These are phyloP conservation scores for Agaricus subrufescens DNA, from an alignment of 768 basidiomycete species.

Conservation along the genomic window DNA sequence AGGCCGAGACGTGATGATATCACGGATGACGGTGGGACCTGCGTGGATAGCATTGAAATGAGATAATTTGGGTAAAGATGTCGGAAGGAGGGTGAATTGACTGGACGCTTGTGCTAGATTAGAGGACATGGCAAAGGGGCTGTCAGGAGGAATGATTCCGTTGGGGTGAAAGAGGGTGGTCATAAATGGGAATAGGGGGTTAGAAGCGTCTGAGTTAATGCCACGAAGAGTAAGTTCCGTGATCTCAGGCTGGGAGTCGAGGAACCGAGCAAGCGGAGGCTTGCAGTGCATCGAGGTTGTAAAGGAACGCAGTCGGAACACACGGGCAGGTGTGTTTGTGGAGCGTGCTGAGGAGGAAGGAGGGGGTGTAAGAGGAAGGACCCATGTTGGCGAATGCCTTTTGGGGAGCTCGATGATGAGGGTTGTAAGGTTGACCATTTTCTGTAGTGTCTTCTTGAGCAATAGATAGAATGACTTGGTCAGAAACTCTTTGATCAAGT, in stretches of 20 bases:
- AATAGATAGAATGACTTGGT: constrained; percentile 47
- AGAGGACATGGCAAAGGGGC: constrained; percentile 13
- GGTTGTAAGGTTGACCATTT: constrained; percentile 31
- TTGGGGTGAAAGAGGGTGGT: constrained; percentile 11
- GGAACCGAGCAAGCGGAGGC: constrained; percentile 40
- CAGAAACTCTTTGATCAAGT: constrained; percentile 31
- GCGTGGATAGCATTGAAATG: constrained; percentile 53
- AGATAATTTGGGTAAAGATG: constrained; percentile 42
- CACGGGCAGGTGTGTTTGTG: constrained; percentile 17
- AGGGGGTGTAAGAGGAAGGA: constrained; percentile 26
- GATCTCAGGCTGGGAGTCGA: constrained; percentile 45
- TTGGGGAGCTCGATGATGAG: constrained; percentile 50
- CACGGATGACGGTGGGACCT: constrained; percentile 37
- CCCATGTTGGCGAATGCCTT: constrained; percentile 38
- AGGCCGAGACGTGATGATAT: constrained; percentile 43
- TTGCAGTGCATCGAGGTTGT: constrained; percentile 56
- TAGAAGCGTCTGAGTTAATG: constrained; percentile 28
- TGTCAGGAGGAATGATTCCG: constrained; percentile 15
- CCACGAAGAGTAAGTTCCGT: constrained; percentile 53
- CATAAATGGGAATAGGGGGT: constrained; percentile 19
- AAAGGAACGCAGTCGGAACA: constrained; percentile 41
- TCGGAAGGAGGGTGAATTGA: constrained; percentile 29
- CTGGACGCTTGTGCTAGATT: constrained; percentile 6
- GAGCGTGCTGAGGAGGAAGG: background rate
- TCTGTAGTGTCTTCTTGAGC: constrained; percentile 37